A percentile compares a stretch with the other conserved stretches of the same genome.
Conservation (phyloP, 148 eudicot species). For the Euryodendron excelsum region DNA sequence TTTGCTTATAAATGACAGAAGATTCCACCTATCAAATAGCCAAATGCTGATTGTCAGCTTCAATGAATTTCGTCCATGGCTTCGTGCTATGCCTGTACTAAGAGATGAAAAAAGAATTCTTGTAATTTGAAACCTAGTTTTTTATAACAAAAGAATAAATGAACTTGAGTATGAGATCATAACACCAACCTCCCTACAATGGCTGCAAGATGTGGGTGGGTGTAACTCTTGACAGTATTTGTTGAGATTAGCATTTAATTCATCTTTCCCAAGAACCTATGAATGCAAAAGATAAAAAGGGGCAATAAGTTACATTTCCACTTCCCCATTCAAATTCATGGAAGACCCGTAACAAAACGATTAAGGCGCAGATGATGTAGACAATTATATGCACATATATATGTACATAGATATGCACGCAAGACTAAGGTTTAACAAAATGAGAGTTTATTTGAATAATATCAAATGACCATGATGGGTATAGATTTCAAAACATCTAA, state of each 20-base stretch:
- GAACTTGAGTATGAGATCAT: neutral
- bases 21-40: slow-evolving; percentile 75
- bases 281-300: neutral
- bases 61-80: slow-evolving; percentile 84
- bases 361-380: neutral
- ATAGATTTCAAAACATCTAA: no score
- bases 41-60: slow-evolving; percentile 79
- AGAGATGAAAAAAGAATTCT: neutral
- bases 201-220: slow-evolving; percentile 67
- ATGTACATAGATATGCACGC: neutral
- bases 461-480: no score
- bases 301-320: neutral
- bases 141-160: neutral
- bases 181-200: slow-evolving; percentile 79
- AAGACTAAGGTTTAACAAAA: neutral
- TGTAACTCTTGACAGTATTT: slow-evolving; percentile 77
- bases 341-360: neutral
- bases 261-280: slow-evolving; percentile 86
- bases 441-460: no score
- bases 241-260: slow-evolving; percentile 62
- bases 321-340: no score
- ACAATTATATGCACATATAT: neutral
- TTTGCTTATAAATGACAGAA: neutral
- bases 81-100: slow-evolving; percentile 73
- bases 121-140: neutral